Percentiles rank a stretch among this genome's conserved stretches.
Evolutionary conservation across 2,329 filamentous ascomycete species (phyloP).

Genomic region (Claviceps maximensis): DNA sequence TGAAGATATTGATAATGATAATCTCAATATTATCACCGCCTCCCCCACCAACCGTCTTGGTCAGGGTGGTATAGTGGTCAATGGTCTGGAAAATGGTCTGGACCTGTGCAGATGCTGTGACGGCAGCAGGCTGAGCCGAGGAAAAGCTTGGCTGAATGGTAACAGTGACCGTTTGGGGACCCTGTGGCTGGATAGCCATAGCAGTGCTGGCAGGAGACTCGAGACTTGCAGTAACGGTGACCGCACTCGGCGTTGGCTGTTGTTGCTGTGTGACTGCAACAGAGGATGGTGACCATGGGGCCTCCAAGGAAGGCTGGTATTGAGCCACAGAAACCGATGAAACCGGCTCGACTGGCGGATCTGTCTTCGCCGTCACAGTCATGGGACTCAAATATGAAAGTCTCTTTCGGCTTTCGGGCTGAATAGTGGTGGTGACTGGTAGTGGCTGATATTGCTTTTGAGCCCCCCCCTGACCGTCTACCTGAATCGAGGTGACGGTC

Average conservation of each 20-base stretch:
- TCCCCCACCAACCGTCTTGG: constrained; percentile 11
- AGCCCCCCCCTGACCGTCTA: not conserved
- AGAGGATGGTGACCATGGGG: not conserved
- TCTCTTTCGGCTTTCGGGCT: constrained; percentile 6
- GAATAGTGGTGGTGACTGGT: constrained; percentile 12
- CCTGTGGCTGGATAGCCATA: not conserved
- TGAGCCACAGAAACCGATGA: constrained; percentile 9
- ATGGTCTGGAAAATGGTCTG: constrained; percentile 7
- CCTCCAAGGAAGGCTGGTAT: not conserved
- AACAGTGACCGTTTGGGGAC: constrained; percentile 9
- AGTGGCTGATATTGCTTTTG: not conserved
- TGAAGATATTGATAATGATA: constrained; percentile 18
- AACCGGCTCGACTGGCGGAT: constrained; percentile 9
- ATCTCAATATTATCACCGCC: constrained; percentile 17
- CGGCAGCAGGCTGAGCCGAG: constrained; percentile 8
- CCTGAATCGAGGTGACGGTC: constrained; percentile 4
- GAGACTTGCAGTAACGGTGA: not conserved
- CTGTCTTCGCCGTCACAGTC: constrained; percentile 11
- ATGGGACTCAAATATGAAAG: constrained; percentile 6
- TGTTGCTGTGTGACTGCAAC: constrained; percentile 4
- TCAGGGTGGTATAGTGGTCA: constrained; percentile 12
- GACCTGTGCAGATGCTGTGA: constrained; percentile 12
- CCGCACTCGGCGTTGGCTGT: not conserved
- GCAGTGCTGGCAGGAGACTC: not conserved
- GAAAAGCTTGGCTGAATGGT: constrained; percentile 6